Evolutionary conservation across 2,329 filamentous ascomycete genomes (phyloP).

Genomic region (Teratosphaeriaceae sp.): DNA sequence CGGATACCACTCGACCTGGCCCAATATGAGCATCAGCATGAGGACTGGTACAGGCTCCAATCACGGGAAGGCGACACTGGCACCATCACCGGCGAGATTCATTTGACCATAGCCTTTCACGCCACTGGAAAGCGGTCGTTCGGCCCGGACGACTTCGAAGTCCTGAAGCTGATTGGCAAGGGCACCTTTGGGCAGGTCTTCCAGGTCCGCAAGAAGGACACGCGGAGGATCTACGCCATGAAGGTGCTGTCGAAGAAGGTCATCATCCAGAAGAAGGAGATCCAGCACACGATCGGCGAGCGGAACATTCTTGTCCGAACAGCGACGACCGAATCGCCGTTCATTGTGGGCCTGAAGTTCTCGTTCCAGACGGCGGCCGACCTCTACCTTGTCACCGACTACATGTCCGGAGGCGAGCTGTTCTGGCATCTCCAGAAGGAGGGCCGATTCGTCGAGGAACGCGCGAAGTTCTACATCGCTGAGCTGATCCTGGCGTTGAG

Average conservation of each 20-base stretch:
- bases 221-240: constrained; percentile 95
- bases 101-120: constrained; percentile 79
- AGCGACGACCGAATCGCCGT: constrained; percentile 89
- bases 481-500: constrained; percentile 93
- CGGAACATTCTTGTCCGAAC: constrained; percentile 95
- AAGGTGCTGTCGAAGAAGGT: constrained; percentile 99
- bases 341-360: constrained; percentile 97
- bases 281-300: constrained; percentile 93
- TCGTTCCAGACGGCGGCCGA: constrained; percentile 97
- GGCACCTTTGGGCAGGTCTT: constrained; percentile 98
- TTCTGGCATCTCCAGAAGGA: constrained; percentile 99
- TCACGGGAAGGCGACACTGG: constrained; percentile 74
- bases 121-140: constrained; percentile 84
- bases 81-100: constrained; percentile 75
- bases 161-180: constrained; percentile 93
- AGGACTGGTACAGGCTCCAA: constrained; percentile 78
- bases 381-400: constrained; percentile 96
- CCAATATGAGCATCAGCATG: constrained; percentile 63
- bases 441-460: constrained; percentile 86
- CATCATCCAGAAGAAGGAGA: constrained; percentile 99
- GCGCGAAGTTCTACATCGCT: constrained; percentile 98
- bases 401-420: constrained; percentile 97
- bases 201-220: constrained; percentile 96
- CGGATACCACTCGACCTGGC: constrained; percentile 67
- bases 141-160: constrained; percentile 91